Evolutionary conservation across 1,139 yeast genomes (phyloP).

Genomic region (Sugiyamaella novakii): DNA sequence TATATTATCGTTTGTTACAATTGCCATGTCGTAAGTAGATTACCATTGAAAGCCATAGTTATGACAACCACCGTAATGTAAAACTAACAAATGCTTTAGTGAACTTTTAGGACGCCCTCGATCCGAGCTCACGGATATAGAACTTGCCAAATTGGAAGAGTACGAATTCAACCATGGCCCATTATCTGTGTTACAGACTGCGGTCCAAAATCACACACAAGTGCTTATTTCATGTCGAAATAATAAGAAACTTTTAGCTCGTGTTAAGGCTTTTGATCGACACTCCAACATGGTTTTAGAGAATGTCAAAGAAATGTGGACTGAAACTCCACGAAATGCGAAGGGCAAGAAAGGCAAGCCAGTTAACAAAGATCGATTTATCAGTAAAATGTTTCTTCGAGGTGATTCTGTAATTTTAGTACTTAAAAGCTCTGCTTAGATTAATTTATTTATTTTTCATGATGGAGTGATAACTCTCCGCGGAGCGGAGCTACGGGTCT

Average conservation of each 20-base stretch:
- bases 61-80: neutral
- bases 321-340: slow-evolving; percentile 63
- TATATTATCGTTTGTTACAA: neutral
- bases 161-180: slow-evolving; percentile 93
- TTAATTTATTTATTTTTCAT: slow-evolving; percentile 18
- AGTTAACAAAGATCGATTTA: slow-evolving; percentile 78
- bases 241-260: slow-evolving; percentile 86
- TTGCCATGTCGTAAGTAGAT: slow-evolving; percentile 11
- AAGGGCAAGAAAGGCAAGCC: slow-evolving; percentile 74
- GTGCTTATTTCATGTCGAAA: slow-evolving; percentile 89
- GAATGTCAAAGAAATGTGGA: slow-evolving; percentile 91
- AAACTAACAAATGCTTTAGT: slow-evolving; percentile 21
- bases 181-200: slow-evolving; percentile 76
- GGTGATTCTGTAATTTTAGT: slow-evolving; percentile 95
- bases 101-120: slow-evolving; percentile 35
- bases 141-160: slow-evolving; percentile 80
- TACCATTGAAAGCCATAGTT: neutral
- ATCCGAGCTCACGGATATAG: slow-evolving; percentile 77
- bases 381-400: slow-evolving; percentile 85
- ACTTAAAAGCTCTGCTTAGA: slow-evolving; percentile 42
- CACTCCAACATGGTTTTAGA: slow-evolving; percentile 93
- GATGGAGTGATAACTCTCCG: neutral
- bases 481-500: neutral
- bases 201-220: slow-evolving; percentile 72
- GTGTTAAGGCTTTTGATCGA: slow-evolving; percentile 92